Evolutionary conservation across 2,329 filamentous ascomycete genomes (phyloP).

Genomic region (Hymenoscyphus albidus): DNA sequence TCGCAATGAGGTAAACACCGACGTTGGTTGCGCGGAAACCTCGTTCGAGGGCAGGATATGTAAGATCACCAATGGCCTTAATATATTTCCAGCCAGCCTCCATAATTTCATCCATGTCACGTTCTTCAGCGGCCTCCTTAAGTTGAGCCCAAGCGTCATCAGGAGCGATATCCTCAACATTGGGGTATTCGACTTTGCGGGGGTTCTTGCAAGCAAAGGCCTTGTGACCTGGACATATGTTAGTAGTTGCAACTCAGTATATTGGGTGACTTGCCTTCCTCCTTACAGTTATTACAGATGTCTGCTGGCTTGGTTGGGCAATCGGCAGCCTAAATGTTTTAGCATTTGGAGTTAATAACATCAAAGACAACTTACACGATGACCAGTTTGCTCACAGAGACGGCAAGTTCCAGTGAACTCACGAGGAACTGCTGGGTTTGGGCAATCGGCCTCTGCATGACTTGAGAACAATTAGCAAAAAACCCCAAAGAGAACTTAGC

Average conservation of each 20-base stretch:
- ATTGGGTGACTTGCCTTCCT: constrained; percentile 47
- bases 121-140: constrained; percentile 46
- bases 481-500: not conserved
- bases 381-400: constrained; percentile 50
- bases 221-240: constrained; percentile 47
- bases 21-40: constrained; percentile 53
- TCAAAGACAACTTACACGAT: constrained; percentile 37
- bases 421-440: constrained; percentile 47
- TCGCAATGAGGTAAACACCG: constrained; percentile 57
- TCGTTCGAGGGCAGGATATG: constrained; percentile 58
- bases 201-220: constrained; percentile 54
- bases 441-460: constrained; percentile 60
- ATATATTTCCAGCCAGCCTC: constrained; percentile 56
- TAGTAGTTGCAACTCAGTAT: not conserved
- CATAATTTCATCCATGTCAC: constrained; percentile 62
- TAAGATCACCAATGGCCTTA: constrained; percentile 50
- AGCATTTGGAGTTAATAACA: not conserved
- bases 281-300: constrained; percentile 58
- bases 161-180: constrained; percentile 45
- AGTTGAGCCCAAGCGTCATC: constrained; percentile 59
- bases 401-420: constrained; percentile 56
- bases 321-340: constrained; percentile 43
- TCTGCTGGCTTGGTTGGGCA: constrained; percentile 58
- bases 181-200: constrained; percentile 53
- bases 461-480: constrained; percentile 35